phyloP scores from a whole-genome alignment of 2,329 filamentous ascomycete genomes.

The Didymellaceae sp. region DNA sequence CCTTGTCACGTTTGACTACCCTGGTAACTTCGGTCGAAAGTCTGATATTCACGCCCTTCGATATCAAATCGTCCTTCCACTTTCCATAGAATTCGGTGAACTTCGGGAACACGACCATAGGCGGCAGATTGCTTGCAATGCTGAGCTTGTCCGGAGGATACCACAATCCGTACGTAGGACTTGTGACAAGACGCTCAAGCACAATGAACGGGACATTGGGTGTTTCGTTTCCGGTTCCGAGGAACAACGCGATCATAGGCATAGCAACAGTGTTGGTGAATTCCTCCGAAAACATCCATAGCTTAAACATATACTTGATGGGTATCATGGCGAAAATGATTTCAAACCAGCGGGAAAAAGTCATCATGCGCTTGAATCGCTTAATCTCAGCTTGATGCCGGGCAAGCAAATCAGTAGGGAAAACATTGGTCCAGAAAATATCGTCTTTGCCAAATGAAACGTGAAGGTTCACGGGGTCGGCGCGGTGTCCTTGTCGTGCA shows the following conservation, averaged over 20 bases:
- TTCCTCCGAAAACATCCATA: constrained; percentile 72
- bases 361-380: constrained; percentile 61
- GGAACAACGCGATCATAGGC: constrained; percentile 74
- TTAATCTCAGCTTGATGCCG: constrained; percentile 63
- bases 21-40: constrained; percentile 63
- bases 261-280: constrained; percentile 75
- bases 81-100: constrained; percentile 66
- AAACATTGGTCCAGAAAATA: constrained; percentile 71
- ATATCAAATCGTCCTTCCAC: constrained; percentile 61
- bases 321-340: constrained; percentile 65
- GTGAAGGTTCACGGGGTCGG: constrained; percentile 58
- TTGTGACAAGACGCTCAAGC: constrained; percentile 60
- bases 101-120: constrained; percentile 68
- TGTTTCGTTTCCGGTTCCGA: constrained; percentile 77
- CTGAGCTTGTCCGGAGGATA: constrained; percentile 58
- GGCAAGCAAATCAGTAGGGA: constrained; percentile 64
- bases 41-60: constrained; percentile 63
- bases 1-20: constrained; percentile 59
- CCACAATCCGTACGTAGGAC: constrained; percentile 66
- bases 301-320: constrained; percentile 68
- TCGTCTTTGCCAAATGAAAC: constrained; percentile 69
- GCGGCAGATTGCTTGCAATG: constrained; percentile 59
- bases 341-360: constrained; percentile 66
- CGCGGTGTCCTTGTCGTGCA: constrained; percentile 60
- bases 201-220: constrained; percentile 74